phyloP scores from a whole-genome alignment of 139 green algal genomes.

The Asterochloris sp. region DNA sequence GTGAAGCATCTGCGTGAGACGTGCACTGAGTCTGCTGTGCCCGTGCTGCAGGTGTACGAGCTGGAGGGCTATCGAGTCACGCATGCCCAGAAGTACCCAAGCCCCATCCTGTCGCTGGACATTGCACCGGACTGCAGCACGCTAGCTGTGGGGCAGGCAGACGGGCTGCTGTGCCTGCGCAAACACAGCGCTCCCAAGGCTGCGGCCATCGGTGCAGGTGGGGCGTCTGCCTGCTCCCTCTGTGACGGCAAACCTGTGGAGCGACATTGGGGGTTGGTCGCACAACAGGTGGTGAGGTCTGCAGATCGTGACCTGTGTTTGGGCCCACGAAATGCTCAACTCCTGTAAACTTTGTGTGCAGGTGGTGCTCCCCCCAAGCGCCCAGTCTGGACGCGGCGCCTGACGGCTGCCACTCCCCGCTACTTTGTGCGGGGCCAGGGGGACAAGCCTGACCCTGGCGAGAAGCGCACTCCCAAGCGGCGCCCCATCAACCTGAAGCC shows the following conservation, averaged over 20 bases:
- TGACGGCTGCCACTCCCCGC: conserved; percentile 71
- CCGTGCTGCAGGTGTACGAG: conserved; percentile 71
- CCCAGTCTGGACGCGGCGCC: conserved; percentile 17
- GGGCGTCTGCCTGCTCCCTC: not conserved
- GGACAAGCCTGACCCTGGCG: conserved; percentile 43
- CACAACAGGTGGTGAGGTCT: too few species aligned
- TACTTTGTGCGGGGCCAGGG: conserved; percentile 83
- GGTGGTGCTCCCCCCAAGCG: conserved; percentile 10
- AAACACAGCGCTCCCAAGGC: conserved; percentile 33
- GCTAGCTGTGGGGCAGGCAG: conserved; percentile 86
- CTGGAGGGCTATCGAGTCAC: conserved; percentile 76
- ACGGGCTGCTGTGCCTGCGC: conserved; percentile 71
- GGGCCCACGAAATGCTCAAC: too few species aligned
- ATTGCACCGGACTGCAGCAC: conserved; percentile 61
- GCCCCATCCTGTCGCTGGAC: conserved; percentile 70
- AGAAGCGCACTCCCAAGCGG: conserved; percentile 53
- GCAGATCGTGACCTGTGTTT: too few species aligned
- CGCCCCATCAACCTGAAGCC: conserved; percentile 46
- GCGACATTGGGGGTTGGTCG: too few species aligned
- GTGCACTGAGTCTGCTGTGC: not conserved
- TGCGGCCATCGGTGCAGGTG: conserved; percentile 5
- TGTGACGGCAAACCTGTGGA: not conserved
- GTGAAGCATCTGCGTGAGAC: not conserved
- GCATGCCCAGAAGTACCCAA: conserved; percentile 74
- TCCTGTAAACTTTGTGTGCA: too few species aligned